phyloP scores from a whole-genome alignment of 2,329 filamentous ascomycete genomes.

The Phoma sp. region DNA sequence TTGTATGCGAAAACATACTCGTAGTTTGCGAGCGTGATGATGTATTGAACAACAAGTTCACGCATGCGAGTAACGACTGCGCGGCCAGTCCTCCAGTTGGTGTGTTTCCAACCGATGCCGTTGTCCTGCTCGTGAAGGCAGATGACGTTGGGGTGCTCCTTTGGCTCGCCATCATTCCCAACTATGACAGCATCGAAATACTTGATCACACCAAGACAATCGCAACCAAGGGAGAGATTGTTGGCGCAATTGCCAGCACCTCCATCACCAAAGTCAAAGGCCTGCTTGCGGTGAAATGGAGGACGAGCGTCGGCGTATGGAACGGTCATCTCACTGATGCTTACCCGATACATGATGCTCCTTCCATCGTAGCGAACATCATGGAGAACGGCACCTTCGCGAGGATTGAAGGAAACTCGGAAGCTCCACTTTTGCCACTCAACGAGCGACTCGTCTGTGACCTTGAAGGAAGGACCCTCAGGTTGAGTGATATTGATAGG shows the following conservation, averaged over 20 bases:
- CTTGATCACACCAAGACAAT: constrained; percentile 71
- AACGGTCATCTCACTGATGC: constrained; percentile 71
- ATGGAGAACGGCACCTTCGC: constrained; percentile 72
- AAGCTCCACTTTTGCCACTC: constrained; percentile 57
- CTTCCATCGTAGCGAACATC: constrained; percentile 71
- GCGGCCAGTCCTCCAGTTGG: constrained; percentile 68
- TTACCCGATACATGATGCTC: constrained; percentile 69
- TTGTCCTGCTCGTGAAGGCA: constrained; percentile 74
- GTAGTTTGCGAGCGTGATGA: constrained; percentile 73
- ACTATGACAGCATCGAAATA: constrained; percentile 66
- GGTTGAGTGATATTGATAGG: constrained; percentile 75
- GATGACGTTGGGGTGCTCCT: constrained; percentile 63
- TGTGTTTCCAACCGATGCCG: constrained; percentile 74
- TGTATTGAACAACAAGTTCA: constrained; percentile 70
- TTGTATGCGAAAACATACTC: constrained; percentile 72
- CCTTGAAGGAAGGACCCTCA: constrained; percentile 69
- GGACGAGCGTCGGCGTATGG: constrained; percentile 69
- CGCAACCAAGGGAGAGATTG: constrained; percentile 70
- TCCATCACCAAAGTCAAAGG: constrained; percentile 74
- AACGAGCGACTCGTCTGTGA: constrained; percentile 54
- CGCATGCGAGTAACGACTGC: constrained; percentile 67
- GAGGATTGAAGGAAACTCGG: constrained; percentile 48
- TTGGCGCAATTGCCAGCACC: constrained; percentile 72
- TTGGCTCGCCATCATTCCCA: constrained; percentile 60
- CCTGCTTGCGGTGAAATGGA: constrained; percentile 72